Base-by-base conservation (phyloP, 1,139 yeast species). In the Taphrina communis region DNA sequence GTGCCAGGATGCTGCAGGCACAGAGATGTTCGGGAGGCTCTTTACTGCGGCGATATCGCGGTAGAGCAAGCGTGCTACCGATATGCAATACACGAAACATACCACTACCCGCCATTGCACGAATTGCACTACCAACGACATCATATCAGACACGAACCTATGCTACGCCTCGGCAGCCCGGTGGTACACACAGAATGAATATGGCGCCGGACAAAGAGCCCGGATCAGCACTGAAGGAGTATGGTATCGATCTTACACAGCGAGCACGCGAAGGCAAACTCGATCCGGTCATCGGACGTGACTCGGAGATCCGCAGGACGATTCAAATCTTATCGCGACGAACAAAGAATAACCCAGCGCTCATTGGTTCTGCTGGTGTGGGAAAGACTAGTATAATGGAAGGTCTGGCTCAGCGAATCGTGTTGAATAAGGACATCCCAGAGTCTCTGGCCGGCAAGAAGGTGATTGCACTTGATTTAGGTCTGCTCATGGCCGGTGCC, bases 341-440 rank as follows among this genome's bases (percentile, higher is more conserved):
- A 76, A 92, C 97, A 1, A 94, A 94, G 78, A 93, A 93, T 76
- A 94, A 94, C 76, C 98, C 98, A 0, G 96, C 94, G 0, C 79
- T 94, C 66, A 91, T 93, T 66, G 99, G 98, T 72, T 87, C 90
- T 73, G 98, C 99, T 0, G 99, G 99, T 79, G 95, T 97, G 0
- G 99, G 99, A 80, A 94, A 94, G 78, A 94, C 98, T 0, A 96
- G 97, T 6, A 87, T 94, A 68, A 89, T 94, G 86, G 99, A 94
- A 78, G 99, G 98, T 0, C 82, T 94, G 65, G 98, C 98, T 0
- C 98, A 94, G 78, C 81, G 97, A 74, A 92, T 94, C 69, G 86
- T 90, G 17, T 86, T 89, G 70, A 94, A 94, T 9, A 44, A 55
- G 50, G 97, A 92, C 75, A 99, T 94, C 0, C 99, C 99, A 0